Conservation (phyloP, 768 basidiomycete species). For the Lenzites betulinus region DNA sequence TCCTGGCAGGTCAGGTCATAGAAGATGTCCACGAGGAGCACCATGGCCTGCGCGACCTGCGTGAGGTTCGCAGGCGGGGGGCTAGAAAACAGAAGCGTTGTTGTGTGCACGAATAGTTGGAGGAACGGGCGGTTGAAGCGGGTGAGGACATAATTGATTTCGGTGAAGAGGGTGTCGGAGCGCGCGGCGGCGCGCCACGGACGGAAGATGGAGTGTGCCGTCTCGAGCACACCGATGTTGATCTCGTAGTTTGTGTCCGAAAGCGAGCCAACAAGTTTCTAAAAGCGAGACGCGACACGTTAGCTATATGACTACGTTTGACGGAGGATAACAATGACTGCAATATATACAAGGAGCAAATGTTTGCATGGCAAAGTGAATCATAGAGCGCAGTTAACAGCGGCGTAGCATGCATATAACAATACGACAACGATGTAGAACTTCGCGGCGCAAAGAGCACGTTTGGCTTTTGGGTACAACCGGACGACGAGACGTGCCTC, state of each 20-base stretch:
- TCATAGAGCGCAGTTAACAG: too few relatives aligned
- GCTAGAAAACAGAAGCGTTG: constrained; percentile 49
- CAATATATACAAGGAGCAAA: too few relatives aligned
- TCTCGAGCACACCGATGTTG: constrained; percentile 90
- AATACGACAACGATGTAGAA: too few relatives aligned
- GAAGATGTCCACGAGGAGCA: constrained; percentile 82
- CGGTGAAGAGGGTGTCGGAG: constrained; percentile 81
- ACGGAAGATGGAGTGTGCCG: constrained; percentile 93
- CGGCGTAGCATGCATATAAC: too few relatives aligned
- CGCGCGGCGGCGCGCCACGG: constrained; percentile 92
- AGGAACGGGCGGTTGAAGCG: constrained; percentile 87
- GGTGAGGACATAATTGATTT: constrained; percentile 87
- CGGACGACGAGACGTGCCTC: too few relatives aligned
- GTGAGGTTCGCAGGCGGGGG: constrained; percentile 39
- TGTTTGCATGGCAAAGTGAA: too few relatives aligned
- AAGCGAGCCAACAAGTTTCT: constrained; percentile 90
- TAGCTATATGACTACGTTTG: neutral
- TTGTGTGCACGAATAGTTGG: constrained; percentile 74
- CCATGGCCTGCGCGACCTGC: constrained; percentile 72
- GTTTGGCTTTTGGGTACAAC: too few relatives aligned
- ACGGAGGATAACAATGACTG: too few relatives aligned
- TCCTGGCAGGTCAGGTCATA: constrained; percentile 96
- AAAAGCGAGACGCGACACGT: neutral
- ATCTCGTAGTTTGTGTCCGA: constrained; percentile 79
- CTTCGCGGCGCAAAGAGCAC: too few relatives aligned